These are phyloP conservation scores for Yamadazyma philogaea DNA, from an alignment of 805 yeast genomes.

Conservation along the genomic window DNA sequence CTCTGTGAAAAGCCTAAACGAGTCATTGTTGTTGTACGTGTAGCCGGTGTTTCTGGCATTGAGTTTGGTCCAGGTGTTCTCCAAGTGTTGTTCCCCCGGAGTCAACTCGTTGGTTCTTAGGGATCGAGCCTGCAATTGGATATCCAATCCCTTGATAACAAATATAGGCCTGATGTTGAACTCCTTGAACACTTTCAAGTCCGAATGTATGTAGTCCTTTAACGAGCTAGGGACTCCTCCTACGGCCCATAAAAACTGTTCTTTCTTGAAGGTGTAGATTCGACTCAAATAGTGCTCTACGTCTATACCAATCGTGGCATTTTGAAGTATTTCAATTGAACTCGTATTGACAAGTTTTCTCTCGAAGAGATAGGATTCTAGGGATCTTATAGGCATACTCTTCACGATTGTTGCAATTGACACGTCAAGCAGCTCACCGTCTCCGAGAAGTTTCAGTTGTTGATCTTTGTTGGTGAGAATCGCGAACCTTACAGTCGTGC, in stretches of 20 bases:
- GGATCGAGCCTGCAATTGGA: slow-evolving; percentile 33
- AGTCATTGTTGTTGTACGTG: slow-evolving; percentile 28
- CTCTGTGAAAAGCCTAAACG: slow-evolving; percentile 52
- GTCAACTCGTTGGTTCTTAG: slow-evolving; percentile 35
- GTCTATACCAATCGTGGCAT: slow-evolving; percentile 77
- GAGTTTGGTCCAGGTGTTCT: slow-evolving; percentile 38
- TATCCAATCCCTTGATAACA: slow-evolving; percentile 67
- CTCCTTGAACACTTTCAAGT: slow-evolving; percentile 57
- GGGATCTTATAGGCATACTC: slow-evolving; percentile 46
- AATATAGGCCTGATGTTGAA: slow-evolving; percentile 73
- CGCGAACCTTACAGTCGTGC: neutral
- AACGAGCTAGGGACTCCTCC: slow-evolving; percentile 78
- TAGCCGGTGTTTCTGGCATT: slow-evolving; percentile 21
- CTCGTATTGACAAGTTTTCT: slow-evolving; percentile 56
- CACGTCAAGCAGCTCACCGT: neutral
- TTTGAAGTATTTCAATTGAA: slow-evolving; percentile 62
- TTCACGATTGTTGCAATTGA: neutral
- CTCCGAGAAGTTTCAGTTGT: neutral
- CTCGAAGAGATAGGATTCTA: slow-evolving; percentile 69
- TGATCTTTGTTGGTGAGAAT: neutral
- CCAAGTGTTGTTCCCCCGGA: slow-evolving; percentile 38
- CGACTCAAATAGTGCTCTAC: slow-evolving; percentile 74
- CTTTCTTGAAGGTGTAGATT: slow-evolving; percentile 59
- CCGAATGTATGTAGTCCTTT: slow-evolving; percentile 53
- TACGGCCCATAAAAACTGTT: slow-evolving; percentile 67